These are phyloP conservation scores for Paraglomus brasilianum DNA, from an alignment of 192 early-diverging fungal species.

Conservation along the genomic window DNA sequence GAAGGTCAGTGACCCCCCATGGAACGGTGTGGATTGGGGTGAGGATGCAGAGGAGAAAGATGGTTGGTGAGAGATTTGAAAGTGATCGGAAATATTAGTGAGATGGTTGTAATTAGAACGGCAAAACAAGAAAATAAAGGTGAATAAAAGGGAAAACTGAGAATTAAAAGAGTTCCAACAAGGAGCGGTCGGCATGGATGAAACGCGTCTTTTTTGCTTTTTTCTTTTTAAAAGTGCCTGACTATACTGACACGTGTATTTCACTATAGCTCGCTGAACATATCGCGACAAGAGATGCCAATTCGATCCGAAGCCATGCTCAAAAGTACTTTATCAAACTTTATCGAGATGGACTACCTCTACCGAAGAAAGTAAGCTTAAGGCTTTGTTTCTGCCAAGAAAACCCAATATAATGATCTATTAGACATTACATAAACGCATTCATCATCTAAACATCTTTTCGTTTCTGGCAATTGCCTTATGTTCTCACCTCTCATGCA, in stretches of 20 bases:
- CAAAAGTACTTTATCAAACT: conserved; percentile 93
- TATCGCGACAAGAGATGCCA: conserved; percentile 75
- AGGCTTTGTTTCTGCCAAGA: conserved; percentile 82
- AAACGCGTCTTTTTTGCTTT: conserved; percentile 11
- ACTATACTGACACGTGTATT: background rate
- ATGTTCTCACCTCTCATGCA: conserved; percentile 20
- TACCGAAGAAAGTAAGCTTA: conserved; percentile 86
- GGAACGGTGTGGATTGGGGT: too few species aligned
- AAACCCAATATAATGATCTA: conserved; percentile 78
- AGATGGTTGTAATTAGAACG: background rate
- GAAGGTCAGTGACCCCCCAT: conserved; percentile 52
- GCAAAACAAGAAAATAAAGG: background rate
- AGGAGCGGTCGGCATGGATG: background rate
- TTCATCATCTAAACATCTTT: too few species aligned
- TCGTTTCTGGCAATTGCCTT: too few species aligned
- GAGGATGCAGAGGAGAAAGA: conserved; percentile 1
- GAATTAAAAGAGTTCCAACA: background rate
- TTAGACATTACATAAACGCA: background rate
- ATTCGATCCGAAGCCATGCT: conserved; percentile 85
- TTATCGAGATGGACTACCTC: conserved; percentile 74
- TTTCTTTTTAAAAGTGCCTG: background rate
- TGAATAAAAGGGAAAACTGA: background rate
- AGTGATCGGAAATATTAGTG: background rate
- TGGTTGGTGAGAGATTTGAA: background rate
- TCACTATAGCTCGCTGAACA: conserved; percentile 58